These are phyloP conservation scores for Debaryomycetaceae sp. DNA, from an alignment of 1,139 yeast species.

Conservation along the genomic window DNA sequence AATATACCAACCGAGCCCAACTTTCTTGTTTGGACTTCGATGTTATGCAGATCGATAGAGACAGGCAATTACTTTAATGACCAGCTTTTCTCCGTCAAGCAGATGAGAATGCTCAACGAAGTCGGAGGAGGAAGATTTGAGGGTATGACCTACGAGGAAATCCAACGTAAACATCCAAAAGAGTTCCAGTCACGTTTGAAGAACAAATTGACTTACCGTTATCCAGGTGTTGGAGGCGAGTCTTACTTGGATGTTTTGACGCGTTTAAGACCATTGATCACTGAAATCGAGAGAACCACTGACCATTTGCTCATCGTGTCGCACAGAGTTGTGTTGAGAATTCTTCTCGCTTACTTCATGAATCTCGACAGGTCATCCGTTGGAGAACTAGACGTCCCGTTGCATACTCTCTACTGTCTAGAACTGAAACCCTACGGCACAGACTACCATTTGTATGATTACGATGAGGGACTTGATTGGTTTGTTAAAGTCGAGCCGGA, in stretches of 20 bases:
- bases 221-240: slow-evolving; percentile 98
- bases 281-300: slow-evolving; percentile 87
- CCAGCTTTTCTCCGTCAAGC: slow-evolving; percentile 72
- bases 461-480: slow-evolving; percentile 75
- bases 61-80: slow-evolving; percentile 76
- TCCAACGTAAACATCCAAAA: slow-evolving; percentile 60
- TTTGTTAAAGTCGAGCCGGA: slow-evolving; percentile 73
- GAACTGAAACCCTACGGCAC: slow-evolving; percentile 96
- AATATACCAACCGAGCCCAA: slow-evolving; percentile 57
- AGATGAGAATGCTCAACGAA: slow-evolving; percentile 92
- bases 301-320: slow-evolving; percentile 82
- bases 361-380: slow-evolving; percentile 79
- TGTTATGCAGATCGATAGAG: slow-evolving; percentile 74
- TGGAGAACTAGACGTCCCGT: slow-evolving; percentile 88
- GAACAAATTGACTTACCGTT: slow-evolving; percentile 78
- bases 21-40: slow-evolving; percentile 91
- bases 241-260: slow-evolving; percentile 91
- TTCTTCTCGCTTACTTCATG: slow-evolving; percentile 82
- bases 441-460: slow-evolving; percentile 85
- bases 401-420: slow-evolving; percentile 83
- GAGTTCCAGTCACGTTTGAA: slow-evolving; percentile 75
- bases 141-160: slow-evolving; percentile 85
- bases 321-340: slow-evolving; percentile 89
- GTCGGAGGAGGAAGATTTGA: slow-evolving; percentile 90
- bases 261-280: slow-evolving; percentile 82